Base-by-base conservation (phyloP, 208 protist genomes). In the Trypanosoma boissoni region DNA sequence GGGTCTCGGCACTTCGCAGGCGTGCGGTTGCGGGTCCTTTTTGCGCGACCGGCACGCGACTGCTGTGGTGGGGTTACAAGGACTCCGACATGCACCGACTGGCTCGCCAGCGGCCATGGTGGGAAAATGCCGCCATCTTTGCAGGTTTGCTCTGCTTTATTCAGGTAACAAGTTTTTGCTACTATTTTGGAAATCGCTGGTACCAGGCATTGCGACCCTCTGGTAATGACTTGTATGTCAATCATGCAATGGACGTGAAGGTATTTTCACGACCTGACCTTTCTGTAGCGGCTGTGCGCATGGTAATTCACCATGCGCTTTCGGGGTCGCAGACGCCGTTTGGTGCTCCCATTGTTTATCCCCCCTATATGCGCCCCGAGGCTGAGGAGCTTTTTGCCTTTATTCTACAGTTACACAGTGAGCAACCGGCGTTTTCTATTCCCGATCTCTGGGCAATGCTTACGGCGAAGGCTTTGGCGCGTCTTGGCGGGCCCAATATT, bases 361-460 rank as follows among this genome's bases (percentile, higher is more conserved):
- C 88, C 5, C 46, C 63, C 7, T 68, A 78, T 27, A 74, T 83
- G 42, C 52, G 60, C 23, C 32, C 63, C 8, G 85, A 92, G 36
- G 84, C 81, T n/a, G 70, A 92, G 31, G 78, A 86, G 46, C 67
- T 95, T 34, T 68, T 85, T 8, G 62, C 78, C 2, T 77, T 90
- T 64, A 73, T 95, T 20, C 58, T 75, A 46, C 49, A 84, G 6
- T 57, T 91, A 20, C 80, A 88, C 49, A 45, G 52, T 24, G 76
- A 88, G 41, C 75, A 91, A 46, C 82, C 82, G 0, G 74, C 60
- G 41, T 88, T 78, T 45, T 83, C 78, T 21, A 77, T 95, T 43
- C 82, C 88, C 1, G 88, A 95, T 70, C 60, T 95, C 24, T 95
- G 88, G 86, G 69, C 83, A 0, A 68, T 95, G 53, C 57, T 89